Conservation (phyloP, 495 filamentous ascomycete species). For the Aspergillus haitiensis region DNA sequence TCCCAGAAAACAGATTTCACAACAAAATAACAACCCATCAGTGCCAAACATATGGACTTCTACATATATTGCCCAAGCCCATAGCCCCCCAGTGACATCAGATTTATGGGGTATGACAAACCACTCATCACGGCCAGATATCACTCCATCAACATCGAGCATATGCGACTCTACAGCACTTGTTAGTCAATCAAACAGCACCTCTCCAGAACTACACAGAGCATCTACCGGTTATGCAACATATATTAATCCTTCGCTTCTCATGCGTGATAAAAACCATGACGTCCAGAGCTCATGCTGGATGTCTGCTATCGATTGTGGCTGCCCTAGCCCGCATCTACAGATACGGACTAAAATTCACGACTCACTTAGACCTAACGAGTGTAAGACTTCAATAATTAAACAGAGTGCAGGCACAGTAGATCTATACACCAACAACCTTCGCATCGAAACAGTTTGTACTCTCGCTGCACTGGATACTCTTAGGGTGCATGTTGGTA, state of each 20-base stretch:
- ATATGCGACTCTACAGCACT: slow-evolving; percentile 9
- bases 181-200: not conserved
- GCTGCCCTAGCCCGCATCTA: too few relatives aligned
- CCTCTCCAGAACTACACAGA: not conserved
- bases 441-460: slow-evolving; percentile 29
- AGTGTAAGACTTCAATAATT: too few relatives aligned
- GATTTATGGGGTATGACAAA: too few relatives aligned
- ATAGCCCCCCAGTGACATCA: not conserved
- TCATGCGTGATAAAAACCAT: slow-evolving; percentile 16
- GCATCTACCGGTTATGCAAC: not conserved
- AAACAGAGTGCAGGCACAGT: too few relatives aligned
- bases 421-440: slow-evolving; percentile 26
- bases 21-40: slow-evolving; percentile 8
- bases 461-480: slow-evolving; percentile 22
- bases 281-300: slow-evolving; percentile 7
- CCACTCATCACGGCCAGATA: not conserved
- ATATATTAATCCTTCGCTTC: slow-evolving; percentile 17
- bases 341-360: too few relatives aligned
- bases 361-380: too few relatives aligned
- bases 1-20: slow-evolving; percentile 2
- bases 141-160: slow-evolving; percentile 1
- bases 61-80: slow-evolving; percentile 2
- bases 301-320: slow-evolving; percentile 12
- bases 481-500: slow-evolving; percentile 25
- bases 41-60: slow-evolving; percentile 13